Base-by-base conservation (phyloP, 78 protist genomes). In the Dictyostelium brefeldianum region DNA sequence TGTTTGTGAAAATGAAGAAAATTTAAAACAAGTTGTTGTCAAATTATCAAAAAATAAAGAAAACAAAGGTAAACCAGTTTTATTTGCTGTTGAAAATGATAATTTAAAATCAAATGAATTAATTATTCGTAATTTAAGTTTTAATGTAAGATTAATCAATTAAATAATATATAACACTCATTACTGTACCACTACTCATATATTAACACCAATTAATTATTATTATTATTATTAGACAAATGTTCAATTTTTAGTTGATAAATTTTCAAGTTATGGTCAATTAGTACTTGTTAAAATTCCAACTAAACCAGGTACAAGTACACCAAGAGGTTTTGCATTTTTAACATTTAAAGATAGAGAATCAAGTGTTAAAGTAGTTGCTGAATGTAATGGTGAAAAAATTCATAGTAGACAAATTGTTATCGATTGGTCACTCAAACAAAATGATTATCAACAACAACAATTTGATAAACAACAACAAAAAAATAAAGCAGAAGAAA, bases 391-490 rank as follows among this genome's bases (percentile, higher is more conserved):
- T 48, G 54, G 46, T 53, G 15, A 20, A 51, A 46, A 57, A 11
- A 50, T 90, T 27, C 46, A 50, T 12, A 77, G 46, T 59, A 87
- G 93, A 87, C 64, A 57, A 62, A 51, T 74, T 14, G 84, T 74
- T 36, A 77, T 87, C 25, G 93, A 87, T 87, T 87, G 93, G 93
- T 57, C 93, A 22, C 12, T 87, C 14, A 50, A 73, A 91, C 79
- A 91, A 74, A 80, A 80, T 20, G 70, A 47, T 20, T 78, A 64
- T 73, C 59, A 73, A 47, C 36, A 41, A 47, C 25, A 48, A 31
- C 18, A 48, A 12, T 77, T 81, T 54, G 64, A 29, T 14, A 80
- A 46, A 36, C 65, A 57, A 53, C 41, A 62, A 50, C 50, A 77
- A 75, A 51, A 36, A 7, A 73, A 81, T 22, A 54, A 81, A 5